Conservation (phyloP, 2,329 filamentous ascomycete genomes). For the Raffaelea albimanens region DNA sequence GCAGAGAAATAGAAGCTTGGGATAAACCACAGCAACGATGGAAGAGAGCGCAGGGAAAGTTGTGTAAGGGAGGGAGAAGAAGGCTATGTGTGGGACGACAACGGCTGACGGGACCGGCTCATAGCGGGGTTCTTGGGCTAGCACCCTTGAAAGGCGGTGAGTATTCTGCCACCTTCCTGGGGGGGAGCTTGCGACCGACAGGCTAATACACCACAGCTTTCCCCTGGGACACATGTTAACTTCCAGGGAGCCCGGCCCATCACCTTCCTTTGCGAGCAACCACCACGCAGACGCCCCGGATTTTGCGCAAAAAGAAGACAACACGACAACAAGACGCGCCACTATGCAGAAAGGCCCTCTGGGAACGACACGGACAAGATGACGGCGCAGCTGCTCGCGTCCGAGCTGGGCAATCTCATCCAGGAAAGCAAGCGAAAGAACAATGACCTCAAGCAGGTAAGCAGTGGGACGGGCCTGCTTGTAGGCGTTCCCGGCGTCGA, state of each 20-base stretch:
- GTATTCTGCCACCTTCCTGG: not conserved
- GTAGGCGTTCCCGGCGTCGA: not conserved
- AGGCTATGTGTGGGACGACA: no score
- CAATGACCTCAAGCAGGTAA: slow-evolving; percentile 72
- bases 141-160: not conserved
- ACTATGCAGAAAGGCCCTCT: slow-evolving; percentile 10
- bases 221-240: no score
- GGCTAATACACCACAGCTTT: no score
- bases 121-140: slow-evolving; percentile 5
- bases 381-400: slow-evolving; percentile 82
- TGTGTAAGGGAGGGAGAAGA: no score
- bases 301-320: no score
- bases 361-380: slow-evolving; percentile 40
- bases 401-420: slow-evolving; percentile 82
- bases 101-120: not conserved
- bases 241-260: no score
- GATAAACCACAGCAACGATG: no score
- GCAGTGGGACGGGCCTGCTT: no score
- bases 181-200: not conserved
- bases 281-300: no score
- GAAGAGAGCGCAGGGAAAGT: no score
- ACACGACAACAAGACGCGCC: no score
- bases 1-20: not conserved
- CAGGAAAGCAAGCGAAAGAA: slow-evolving; percentile 96
- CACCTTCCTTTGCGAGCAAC: no score